Base-by-base conservation (phyloP, 495 filamentous ascomycete species). In the Neurospora pannonica region DNA sequence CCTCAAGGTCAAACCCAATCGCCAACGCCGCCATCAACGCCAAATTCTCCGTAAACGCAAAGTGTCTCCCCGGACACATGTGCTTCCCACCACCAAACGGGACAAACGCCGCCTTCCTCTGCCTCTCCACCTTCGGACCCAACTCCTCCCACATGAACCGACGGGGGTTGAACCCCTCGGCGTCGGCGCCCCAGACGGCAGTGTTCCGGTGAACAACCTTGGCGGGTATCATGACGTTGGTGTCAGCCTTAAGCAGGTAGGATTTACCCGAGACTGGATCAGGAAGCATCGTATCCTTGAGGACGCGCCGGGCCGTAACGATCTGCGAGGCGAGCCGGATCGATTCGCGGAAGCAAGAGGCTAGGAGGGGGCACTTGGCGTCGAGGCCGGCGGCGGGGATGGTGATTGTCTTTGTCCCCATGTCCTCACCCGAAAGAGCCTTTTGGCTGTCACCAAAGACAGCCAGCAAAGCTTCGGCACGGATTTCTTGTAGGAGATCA, bases 1-100 rank as follows among this genome's bases (percentile, higher is more conserved):
- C 75, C 21, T 74, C 70, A 8, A 85, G 70, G 3, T 87, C 84
- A 75, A 82, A 87, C 9, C 82, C 77, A 24, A 82, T 43, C 3
- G 82, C 74, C 37, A 86, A 42, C 34, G 81, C 78, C 3, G 78
- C 79, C 38, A 82, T 77, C 38, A 83, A 73, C 9, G 80, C 78
- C 37, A 82, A 60, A 48, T 83, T 83, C 75, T 86, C 85, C 9
- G 80, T 80, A 21, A 78, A 76, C 8, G 86, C 86, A 75, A 87
- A 86, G 70, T 80, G 75, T 8, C 84, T 74, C 0, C 86, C 86
- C 2, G 86, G 86, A 75, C 86, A 87, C 28, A 86, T 39, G 19
- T 81, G 78, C 70, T 74, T 77, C 9, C 86, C 86, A 5, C 85
- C 86, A 17, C 86, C 85, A 73, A 87, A 88, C 7, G 82, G 82